A percentile compares a stretch with the other conserved stretches of the same genome.
phyloP scores from a whole-genome alignment of 208 protist species.

The Trypanosoma caninum region DNA sequence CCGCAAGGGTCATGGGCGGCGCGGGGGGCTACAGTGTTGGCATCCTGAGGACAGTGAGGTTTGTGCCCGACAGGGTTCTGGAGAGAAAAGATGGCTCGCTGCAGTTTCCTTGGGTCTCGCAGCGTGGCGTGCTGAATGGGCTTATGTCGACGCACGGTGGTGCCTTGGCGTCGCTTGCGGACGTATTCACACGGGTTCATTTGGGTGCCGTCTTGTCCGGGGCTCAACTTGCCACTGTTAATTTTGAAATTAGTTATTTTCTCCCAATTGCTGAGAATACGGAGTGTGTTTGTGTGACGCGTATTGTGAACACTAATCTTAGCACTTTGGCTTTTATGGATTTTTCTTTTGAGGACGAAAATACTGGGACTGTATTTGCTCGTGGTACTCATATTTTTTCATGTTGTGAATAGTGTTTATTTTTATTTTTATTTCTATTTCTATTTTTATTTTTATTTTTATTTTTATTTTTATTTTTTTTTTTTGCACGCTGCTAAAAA shows the following conservation, averaged over 20 bases:
- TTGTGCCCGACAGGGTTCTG: constrained; percentile 41
- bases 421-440: background rate
- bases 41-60: constrained; percentile 57
- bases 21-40: constrained; percentile 41
- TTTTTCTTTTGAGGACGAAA: constrained; percentile 72
- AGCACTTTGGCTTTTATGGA: constrained; percentile 57
- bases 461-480: background rate
- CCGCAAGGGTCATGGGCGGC: constrained; percentile 33
- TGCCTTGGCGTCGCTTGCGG: constrained; percentile 75
- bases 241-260: constrained; percentile 84
- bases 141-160: constrained; percentile 85
- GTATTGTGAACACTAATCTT: constrained; percentile 33
- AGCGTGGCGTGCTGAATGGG: constrained; percentile 51
- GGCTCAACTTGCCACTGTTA: constrained; percentile 36
- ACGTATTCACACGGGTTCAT: constrained; percentile 82
- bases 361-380: constrained; percentile 54
- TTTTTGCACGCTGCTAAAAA: too few relatives aligned
- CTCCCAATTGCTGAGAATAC: constrained; percentile 60
- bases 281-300: constrained; percentile 69
- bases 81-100: constrained; percentile 40
- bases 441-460: constrained; percentile 6
- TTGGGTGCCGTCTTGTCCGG: constrained; percentile 25
- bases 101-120: constrained; percentile 62
- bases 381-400: constrained; percentile 74
- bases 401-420: background rate